Evolutionary conservation across 2,329 filamentous ascomycete species (phyloP), one percentile per base, ranked within the genome.

Genomic region (Monilinia fructicola): DNA sequence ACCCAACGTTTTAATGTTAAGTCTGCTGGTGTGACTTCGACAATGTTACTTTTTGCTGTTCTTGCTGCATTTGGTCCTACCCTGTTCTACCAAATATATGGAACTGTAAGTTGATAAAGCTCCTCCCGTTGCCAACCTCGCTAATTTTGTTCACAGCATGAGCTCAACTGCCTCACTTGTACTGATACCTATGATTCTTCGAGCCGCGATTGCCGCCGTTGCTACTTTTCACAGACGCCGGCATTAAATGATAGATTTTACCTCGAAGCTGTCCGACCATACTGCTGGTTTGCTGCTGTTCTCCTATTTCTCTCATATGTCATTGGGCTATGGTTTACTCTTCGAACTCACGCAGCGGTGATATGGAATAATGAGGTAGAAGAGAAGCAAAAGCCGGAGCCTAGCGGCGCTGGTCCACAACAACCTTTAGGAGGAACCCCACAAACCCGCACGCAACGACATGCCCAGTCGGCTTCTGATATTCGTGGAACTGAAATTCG

Each of bases 61-160:
- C 95, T 99, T 73, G 94, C 91, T 69, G 92, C 94, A 11, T 99
- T 99, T 78, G 90, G 94, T 0, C 95, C 95, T 3, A 99, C 95
- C 0, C 81, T 99, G 18, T 99, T 99, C 80, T 99, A 98, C 79
- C 94, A 99, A 76, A 97, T 99, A 70, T 98, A 98, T 78, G 96
- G 95, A 72, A 97, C 93, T 59, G 86, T 88, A 81, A 80, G 84
- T 81, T 28, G 14, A 61, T 42, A 18, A 42, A 3, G 46, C 64
- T 23, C 48, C 11, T 50, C n/a, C 26, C 23, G 3, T 46, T n/a
- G 26, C 14, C 21, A 38, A 38, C 53, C 46, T 64, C 71, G 69
- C 81, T 83, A 72, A 83, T 69, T 48, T 31, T n/a, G 18, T 35
- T 52, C 64, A 18, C 76, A 88, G 86, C 95, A 99, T 76, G 93